These are phyloP conservation scores for Novymonas esmeraldas DNA, from an alignment of 208 protist species.

Conservation along the genomic window DNA sequence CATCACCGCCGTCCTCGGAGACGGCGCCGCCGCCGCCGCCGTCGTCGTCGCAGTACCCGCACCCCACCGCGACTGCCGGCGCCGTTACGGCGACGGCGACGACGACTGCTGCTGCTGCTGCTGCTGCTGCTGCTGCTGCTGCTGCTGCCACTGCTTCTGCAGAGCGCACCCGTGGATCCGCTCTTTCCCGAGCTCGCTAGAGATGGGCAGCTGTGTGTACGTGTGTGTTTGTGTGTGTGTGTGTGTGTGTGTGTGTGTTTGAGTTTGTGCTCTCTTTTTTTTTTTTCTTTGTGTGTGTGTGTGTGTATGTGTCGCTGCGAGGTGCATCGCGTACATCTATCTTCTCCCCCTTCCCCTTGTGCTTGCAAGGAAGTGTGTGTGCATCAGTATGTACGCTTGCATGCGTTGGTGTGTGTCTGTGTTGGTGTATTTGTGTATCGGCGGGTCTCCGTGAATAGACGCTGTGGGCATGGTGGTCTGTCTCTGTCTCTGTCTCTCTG, in stretches of 20 bases:
- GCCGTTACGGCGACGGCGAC: too few species aligned
- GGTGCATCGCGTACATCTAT: neutral
- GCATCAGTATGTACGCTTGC: neutral
- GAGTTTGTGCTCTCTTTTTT: too few species aligned
- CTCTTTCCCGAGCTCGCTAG: neutral
- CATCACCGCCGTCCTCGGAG: neutral
- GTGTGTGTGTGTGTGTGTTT: too few species aligned
- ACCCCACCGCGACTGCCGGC: too few species aligned
- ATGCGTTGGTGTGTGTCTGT: neutral
- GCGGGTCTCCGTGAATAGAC: neutral
- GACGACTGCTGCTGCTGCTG: too few species aligned
- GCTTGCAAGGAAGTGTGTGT: neutral
- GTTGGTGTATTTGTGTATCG: neutral
- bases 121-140: too few species aligned
- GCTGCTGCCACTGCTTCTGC: neutral
- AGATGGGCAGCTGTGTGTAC: too few species aligned
- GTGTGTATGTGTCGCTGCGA: too few species aligned
- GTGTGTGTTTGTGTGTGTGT: too few species aligned
- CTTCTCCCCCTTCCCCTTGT: neutral
- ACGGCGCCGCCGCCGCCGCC: neutral
- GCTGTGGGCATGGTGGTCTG: too few species aligned
- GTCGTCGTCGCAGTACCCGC: conserved; percentile 7
- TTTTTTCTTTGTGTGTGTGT: too few species aligned
- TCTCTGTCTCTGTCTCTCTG: neutral
- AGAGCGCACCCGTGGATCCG: neutral